Percentiles rank a stretch among this genome's conserved stretches.
Conservation (phyloP, 371 early-diverging fungal species). For the Mortierella sp. region DNA sequence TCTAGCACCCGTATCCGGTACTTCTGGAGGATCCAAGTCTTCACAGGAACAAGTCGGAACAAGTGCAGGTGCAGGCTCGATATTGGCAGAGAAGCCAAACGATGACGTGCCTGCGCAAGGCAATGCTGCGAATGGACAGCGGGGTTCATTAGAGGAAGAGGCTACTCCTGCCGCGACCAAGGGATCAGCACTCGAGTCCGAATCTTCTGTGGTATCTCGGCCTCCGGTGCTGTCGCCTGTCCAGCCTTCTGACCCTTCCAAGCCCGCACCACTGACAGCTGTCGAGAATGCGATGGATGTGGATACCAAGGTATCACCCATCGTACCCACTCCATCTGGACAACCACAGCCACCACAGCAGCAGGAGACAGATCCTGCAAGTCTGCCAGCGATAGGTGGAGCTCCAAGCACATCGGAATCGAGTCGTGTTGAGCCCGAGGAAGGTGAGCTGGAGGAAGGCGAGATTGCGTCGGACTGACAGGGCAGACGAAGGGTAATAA, state of each 20-base stretch:
- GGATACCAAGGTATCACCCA: background rate
- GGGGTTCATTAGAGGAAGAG: too few species aligned
- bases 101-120: too few species aligned
- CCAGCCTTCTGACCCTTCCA: background rate
- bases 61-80: too few species aligned
- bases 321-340: constrained; percentile 7
- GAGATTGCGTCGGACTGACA: constrained; percentile 35
- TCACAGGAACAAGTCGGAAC: too few species aligned
- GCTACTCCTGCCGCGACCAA: too few species aligned
- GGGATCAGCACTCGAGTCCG: too few species aligned
- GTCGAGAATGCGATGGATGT: constrained; percentile 4
- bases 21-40: too few species aligned
- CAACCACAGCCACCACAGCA: background rate
- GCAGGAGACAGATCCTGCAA: background rate
- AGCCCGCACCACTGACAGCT: background rate
- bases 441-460: constrained; percentile 50
- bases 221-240: background rate
- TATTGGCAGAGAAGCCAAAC: too few species aligned
- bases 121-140: too few species aligned
- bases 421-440: constrained; percentile 21
- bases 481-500: too few species aligned
- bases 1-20: background rate
- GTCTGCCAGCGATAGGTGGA: background rate
- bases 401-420: background rate
- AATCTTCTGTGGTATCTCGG: too few species aligned